Percentiles rank a stretch among this genome's conserved stretches.
These are phyloP conservation scores for Carex arenaria DNA, from an alignment of 202 grass and related monocot genomes.

Conservation along the genomic window DNA sequence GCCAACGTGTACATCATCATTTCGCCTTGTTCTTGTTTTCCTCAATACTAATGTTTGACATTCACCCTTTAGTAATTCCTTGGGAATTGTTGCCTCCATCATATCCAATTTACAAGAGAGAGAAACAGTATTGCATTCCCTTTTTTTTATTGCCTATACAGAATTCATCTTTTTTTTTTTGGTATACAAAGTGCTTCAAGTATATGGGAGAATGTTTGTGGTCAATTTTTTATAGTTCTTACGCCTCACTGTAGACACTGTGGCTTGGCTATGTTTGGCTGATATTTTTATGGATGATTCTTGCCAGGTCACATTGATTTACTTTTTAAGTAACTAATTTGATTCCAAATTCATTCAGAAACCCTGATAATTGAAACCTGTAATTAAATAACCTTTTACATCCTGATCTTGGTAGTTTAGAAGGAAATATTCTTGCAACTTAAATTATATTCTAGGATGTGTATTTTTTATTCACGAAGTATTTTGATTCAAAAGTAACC, in stretches of 20 bases:
- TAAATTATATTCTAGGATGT: background rate
- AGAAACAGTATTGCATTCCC: background rate
- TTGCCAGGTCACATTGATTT: background rate
- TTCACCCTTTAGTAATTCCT: background rate
- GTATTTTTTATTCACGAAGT: background rate
- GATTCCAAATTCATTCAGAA: background rate
- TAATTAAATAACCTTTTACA: background rate
- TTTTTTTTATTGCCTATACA: background rate
- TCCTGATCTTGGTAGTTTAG: background rate
- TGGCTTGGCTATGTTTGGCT: background rate
- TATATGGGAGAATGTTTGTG: background rate
- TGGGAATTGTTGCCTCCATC: background rate
- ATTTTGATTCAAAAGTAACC: background rate
- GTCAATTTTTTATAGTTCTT: background rate
- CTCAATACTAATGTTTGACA: slow-evolving; percentile 9
- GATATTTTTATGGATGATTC: background rate
- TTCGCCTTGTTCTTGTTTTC: slow-evolving; percentile 21
- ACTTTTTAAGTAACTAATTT: background rate
- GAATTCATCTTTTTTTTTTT: background rate
- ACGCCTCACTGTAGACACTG: background rate
- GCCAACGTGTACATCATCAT: slow-evolving; percentile 70
- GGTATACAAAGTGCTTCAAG: background rate
- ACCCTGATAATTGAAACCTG: background rate
- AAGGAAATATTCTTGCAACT: background rate
- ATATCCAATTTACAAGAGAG: background rate